Conservation (phyloP, 192 early-diverging fungal species). For the Physocladia obscura region DNA sequence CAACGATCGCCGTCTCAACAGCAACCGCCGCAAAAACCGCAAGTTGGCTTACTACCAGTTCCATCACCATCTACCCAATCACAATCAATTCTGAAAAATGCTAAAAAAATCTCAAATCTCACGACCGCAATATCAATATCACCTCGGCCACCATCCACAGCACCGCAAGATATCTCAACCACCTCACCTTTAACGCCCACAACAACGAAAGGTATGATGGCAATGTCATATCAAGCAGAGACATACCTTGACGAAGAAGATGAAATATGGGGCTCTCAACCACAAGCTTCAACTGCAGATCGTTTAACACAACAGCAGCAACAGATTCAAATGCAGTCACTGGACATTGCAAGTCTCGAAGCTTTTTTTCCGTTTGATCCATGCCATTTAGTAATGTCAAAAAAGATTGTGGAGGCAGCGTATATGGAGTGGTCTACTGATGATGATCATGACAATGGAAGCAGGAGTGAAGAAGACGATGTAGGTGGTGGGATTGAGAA, state of each 20-base stretch:
- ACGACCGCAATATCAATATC: neutral
- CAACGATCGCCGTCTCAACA: constrained; percentile 24
- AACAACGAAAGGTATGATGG: neutral
- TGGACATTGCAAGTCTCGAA: constrained; percentile 48
- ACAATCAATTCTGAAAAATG: neutral
- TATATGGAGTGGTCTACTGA: constrained; percentile 81
- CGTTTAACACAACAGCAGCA: neutral
- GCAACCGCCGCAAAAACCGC: neutral
- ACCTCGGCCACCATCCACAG: neutral
- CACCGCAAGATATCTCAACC: neutral
- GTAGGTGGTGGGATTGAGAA: neutral
- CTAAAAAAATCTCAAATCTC: too few species aligned
- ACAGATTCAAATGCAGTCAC: neutral
- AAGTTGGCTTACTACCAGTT: neutral
- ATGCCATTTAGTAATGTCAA: constrained; percentile 70
- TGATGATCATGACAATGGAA: constrained; percentile 51
- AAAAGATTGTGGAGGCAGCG: constrained; percentile 63
- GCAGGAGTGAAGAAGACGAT: neutral
- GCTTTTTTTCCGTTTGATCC: constrained; percentile 96
- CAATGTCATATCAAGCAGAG: neutral
- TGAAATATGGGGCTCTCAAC: too few species aligned
- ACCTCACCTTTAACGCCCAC: neutral
- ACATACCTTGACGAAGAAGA: too few species aligned
- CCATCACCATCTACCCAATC: neutral
- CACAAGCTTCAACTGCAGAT: too few species aligned